These are phyloP conservation scores for Voacanga thouarsii DNA, from an alignment of 257 asterid species.

Conservation along the genomic window DNA sequence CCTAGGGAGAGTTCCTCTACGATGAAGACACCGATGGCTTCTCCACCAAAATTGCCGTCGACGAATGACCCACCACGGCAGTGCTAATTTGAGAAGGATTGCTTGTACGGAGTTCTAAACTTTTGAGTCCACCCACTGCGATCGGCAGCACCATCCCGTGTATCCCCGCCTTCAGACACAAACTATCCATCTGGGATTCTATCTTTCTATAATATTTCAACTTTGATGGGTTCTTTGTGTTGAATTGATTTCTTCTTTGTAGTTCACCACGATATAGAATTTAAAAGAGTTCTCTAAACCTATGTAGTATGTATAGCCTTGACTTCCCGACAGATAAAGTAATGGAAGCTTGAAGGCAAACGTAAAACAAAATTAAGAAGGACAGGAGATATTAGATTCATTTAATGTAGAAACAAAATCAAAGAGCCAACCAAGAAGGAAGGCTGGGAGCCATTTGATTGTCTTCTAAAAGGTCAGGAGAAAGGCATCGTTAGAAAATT, in stretches of 20 bases:
- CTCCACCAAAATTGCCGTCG: conserved; percentile 49
- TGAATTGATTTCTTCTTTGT: background rate
- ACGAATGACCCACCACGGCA: conserved; percentile 20
- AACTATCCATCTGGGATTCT: too few relatives aligned
- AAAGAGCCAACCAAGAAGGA: too few relatives aligned
- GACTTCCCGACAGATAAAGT: background rate
- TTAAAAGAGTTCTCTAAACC: too few relatives aligned
- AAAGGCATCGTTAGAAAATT: too few relatives aligned
- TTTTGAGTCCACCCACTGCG: conserved; percentile 44
- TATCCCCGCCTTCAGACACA: too few relatives aligned
- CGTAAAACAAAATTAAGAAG: too few relatives aligned
- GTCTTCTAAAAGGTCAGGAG: too few relatives aligned
- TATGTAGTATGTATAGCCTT: too few relatives aligned
- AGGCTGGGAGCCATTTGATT: too few relatives aligned
- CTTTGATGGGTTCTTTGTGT: background rate
- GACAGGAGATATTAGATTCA: too few relatives aligned
- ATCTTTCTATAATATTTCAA: background rate
- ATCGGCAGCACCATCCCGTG: conserved; percentile 55
- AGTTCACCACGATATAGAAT: background rate
- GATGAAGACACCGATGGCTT: conserved; percentile 31
- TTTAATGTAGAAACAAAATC: too few relatives aligned
- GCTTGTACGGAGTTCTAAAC: conserved; percentile 46
- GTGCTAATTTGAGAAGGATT: conserved; percentile 30
- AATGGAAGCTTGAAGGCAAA: background rate
- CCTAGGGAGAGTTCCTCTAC: conserved; percentile 57